phyloP scores from a whole-genome alignment of 352 stramenopile genomes.

The Phytophthora palmivora region DNA sequence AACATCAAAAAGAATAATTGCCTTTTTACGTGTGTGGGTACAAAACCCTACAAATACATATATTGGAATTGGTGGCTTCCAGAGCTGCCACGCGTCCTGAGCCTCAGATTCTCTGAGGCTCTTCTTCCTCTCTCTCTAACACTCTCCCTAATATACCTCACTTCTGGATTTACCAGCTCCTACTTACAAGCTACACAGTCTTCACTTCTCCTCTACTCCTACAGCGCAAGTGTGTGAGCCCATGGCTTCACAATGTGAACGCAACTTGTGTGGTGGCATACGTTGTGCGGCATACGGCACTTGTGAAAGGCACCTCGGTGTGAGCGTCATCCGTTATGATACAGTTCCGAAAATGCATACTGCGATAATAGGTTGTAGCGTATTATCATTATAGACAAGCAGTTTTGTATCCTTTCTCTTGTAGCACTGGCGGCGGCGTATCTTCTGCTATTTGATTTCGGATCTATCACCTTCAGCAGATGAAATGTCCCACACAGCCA shows the following conservation, averaged over 20 bases:
- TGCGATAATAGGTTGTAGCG: slow-evolving; percentile 1
- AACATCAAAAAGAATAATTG: too few relatives aligned
- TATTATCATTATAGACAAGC: background rate
- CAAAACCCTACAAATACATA: too few relatives aligned
- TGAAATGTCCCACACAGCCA: slow-evolving; percentile 5
- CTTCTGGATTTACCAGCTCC: too few relatives aligned
- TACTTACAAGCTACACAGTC: too few relatives aligned
- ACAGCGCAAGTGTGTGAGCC: too few relatives aligned
- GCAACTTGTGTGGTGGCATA: background rate
- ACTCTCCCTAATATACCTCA: too few relatives aligned
- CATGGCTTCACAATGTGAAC: slow-evolving; percentile 6
- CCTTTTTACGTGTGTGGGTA: too few relatives aligned
- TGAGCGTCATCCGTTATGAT: slow-evolving; percentile 19
- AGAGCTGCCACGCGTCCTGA: too few relatives aligned
- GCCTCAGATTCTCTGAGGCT: too few relatives aligned
- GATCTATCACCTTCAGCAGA: background rate
- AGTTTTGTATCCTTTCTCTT: background rate
- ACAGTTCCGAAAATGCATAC: background rate
- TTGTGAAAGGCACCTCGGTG: slow-evolving; percentile 27
- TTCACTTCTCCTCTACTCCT: too few relatives aligned
- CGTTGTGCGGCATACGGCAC: slow-evolving; percentile 1
- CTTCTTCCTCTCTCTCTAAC: too few relatives aligned
- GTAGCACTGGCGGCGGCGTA: background rate
- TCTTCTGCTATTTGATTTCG: background rate
- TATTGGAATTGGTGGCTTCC: too few relatives aligned